Base-by-base conservation (phyloP, 2,329 filamentous ascomycete genomes). In the Alternaria arbusti region DNA sequence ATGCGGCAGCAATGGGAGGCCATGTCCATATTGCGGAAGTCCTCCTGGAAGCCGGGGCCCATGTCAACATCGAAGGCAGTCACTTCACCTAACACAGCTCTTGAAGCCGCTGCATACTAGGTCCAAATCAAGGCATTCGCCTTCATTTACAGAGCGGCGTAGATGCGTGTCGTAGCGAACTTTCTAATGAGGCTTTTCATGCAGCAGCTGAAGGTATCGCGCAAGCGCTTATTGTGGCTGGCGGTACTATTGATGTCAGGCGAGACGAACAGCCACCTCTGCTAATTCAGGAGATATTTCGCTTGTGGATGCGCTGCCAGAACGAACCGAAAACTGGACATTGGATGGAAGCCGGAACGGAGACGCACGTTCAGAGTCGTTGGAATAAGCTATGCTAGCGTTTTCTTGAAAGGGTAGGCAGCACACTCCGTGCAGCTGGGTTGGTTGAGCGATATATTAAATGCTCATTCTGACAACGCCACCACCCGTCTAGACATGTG, bases 41-140 rank as follows among this genome's bases (percentile, higher is more conserved):
- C 5, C 28, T 30, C 5, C 11, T 30, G 4, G 28, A 30, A 6
- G 28, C 28, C 5, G 4, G 28, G 5, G 28, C 28, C 13, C 6
- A 30, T 6, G 11, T 30, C 5, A 30, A 30, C 5, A 30, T 30
- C 5, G 2, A 30, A 30, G 12, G 6, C 3, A 30, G 28, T 30
- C 6, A 30, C 28, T 30, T 30, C 5, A 30, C 28, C 28, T 36
- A 36, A 36, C 3, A 36, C 3, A 36, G 30, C 13, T 15, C 1
- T 36, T 36, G 1, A 36, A 36, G 30, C 30, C 2, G 13, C 23
- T 47, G 1, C 4, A 2, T 44, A 44, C n/a, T 20, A 20, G 2
- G 1, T 3, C 8, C 1, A 44, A 17, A 44, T 5, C 1, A 44
- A 44, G 6, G 1, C 0, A 17, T 44, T 44, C 1, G 0, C 11